Base-by-base conservation (phyloP, 176 grass and related monocot species). In the Aegilops longissima region DNA sequence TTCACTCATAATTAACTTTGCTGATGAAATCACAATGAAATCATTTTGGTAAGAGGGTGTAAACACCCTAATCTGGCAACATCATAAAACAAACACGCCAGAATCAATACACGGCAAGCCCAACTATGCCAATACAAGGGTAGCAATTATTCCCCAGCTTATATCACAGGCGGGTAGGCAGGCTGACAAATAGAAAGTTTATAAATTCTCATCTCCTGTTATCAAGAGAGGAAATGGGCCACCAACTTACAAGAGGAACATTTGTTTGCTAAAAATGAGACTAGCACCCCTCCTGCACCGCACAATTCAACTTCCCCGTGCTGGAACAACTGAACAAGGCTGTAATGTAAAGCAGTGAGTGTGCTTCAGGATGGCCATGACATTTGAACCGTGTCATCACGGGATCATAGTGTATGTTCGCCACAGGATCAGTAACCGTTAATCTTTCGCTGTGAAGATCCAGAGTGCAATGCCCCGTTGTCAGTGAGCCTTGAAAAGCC, bases 401-500 rank as follows among this genome's bases (percentile, higher is more conserved):
- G 68, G 82, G 75, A 38, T 61, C 83, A 84, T 73, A 62, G 61
- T 77, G 49, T 73, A 35, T 68, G 73, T 38, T 59, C 67, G 81
- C 42, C 12, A 80, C 82, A 40, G 14, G 20, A 91, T 98, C 87
- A 98, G 66, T 98, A 98, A 7, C 96, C 96, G 5, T 98, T 98
- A 77, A 98, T 98, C 86, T 91, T 93, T 78, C 92, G 88, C 56
- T 98, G 92, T 0, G 86, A 83, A 47, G 93, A 62, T 6, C 89
- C 20, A 9, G 94, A 58, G 70, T 87, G 89, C 24, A 92, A 52
- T 24, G 86, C 59, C 63, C 81, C 85, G 17, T 29, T 85, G 73
- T 90, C 86, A 54, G 85, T 93, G 31, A 92, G 84, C 80, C 94
- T 91, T 79, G 94, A 87, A 85, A 92, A 91, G 31, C 85, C 84